Percentiles rank a stretch among this genome's conserved stretches.
These are phyloP conservation scores for Climacium dendroides DNA, from an alignment of 225 moss, liverwort and hornwort genomes.

Conservation along the genomic window DNA sequence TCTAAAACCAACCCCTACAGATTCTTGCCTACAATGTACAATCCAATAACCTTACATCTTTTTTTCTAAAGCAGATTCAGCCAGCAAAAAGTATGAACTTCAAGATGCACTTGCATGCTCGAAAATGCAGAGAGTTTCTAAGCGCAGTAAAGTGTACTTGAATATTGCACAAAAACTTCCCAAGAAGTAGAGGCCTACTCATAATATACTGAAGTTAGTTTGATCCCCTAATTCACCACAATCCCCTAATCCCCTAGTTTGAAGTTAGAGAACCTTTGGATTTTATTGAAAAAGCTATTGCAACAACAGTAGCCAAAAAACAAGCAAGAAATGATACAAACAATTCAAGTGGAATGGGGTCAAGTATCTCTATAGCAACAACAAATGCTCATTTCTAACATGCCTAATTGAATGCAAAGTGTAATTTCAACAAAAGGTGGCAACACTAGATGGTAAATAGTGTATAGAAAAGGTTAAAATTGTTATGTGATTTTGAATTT, in stretches of 20 bases:
- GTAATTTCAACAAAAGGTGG: rapidly evolving
- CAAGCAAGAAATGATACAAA: background rate
- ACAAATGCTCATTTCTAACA: background rate
- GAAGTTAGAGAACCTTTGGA: background rate
- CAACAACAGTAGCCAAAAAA: rapidly evolving
- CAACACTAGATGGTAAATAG: background rate
- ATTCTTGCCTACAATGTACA: background rate
- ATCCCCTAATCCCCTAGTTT: no score
- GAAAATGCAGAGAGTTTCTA: rapidly evolving
- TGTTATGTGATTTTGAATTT: background rate
- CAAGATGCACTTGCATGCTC: background rate
- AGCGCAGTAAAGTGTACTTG: background rate
- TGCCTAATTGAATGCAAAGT: background rate
- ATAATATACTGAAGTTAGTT: background rate
- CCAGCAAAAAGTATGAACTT: background rate
- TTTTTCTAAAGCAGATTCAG: rapidly evolving
- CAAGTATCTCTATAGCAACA: background rate
- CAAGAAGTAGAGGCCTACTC: background rate
- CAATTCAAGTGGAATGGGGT: background rate
- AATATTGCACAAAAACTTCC: rapidly evolving
- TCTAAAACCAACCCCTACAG: background rate
- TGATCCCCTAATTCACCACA: background rate
- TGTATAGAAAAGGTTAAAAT: background rate
- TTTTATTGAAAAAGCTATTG: background rate
- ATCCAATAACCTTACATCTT: background rate